These are phyloP conservation scores for Neolecta irregularis DNA, from an alignment of 1,139 yeast species.

Conservation along the genomic window DNA sequence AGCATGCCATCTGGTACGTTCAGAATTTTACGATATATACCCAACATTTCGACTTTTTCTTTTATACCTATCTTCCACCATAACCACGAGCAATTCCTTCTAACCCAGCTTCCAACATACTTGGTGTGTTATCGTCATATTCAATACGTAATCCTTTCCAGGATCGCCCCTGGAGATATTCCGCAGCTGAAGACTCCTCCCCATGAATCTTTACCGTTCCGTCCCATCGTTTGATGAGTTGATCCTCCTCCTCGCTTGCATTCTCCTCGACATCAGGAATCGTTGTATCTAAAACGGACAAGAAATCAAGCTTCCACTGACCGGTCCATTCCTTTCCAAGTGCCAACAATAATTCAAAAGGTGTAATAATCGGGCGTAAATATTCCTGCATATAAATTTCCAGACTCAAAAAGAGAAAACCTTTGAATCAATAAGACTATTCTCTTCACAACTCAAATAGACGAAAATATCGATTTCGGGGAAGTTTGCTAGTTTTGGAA, in stretches of 20 bases:
- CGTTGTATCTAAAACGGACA: constrained; percentile 28
- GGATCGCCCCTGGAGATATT: constrained; percentile 46
- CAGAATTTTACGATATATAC: too few relatives aligned
- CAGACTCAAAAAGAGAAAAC: constrained; percentile 36
- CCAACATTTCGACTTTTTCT: too few relatives aligned
- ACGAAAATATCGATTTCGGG: constrained; percentile 90
- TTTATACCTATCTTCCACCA: too few relatives aligned
- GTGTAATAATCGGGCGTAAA: constrained; percentile 83
- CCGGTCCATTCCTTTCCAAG: constrained; percentile 71
- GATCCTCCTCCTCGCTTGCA: constrained; percentile 11
- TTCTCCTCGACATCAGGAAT: constrained; percentile 21
- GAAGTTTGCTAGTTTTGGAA: constrained; percentile 88
- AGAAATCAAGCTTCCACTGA: constrained; percentile 74
- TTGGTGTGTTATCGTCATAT: constrained; percentile 39
- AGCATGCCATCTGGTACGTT: too few relatives aligned
- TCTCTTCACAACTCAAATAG: constrained; percentile 83
- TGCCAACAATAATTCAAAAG: constrained; percentile 76
- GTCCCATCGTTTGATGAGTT: constrained; percentile 3
- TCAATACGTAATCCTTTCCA: constrained; percentile 95
- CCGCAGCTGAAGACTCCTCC: constrained; percentile 83
- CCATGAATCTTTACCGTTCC: constrained; percentile 21
- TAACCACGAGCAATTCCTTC: constrained; percentile 86
- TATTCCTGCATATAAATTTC: constrained; percentile 41
- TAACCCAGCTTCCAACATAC: constrained; percentile 64
- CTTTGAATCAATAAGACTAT: constrained; percentile 48